Percentiles rank a stretch among this genome's conserved stretches.
Conservation (phyloP, 805 yeast species). For the Yarrowia yakushimensis region DNA sequence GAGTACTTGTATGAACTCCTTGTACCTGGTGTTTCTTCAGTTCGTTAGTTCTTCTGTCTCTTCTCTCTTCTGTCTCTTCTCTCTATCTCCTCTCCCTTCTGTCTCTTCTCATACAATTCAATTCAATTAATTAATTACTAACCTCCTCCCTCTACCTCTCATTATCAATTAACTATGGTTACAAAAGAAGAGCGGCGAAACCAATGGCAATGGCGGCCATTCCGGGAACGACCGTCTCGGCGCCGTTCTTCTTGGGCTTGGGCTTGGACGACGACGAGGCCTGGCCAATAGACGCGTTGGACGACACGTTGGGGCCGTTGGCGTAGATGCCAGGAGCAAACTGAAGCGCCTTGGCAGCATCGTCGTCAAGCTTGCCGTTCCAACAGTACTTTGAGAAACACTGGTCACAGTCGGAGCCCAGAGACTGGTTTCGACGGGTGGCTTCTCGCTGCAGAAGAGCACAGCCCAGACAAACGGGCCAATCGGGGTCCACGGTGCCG, state of each 20-base stretch:
- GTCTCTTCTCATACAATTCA: too few relatives aligned
- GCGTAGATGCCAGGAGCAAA: slow-evolving; percentile 5
- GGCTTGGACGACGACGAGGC: neutral
- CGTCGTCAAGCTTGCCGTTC: slow-evolving; percentile 46
- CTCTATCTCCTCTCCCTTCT: too few relatives aligned
- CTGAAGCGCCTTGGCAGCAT: neutral
- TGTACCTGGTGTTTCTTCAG: too few relatives aligned
- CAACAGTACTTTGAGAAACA: slow-evolving; percentile 78
- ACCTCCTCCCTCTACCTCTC: too few relatives aligned
- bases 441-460: slow-evolving; percentile 77
- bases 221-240: neutral
- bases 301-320: slow-evolving; percentile 11
- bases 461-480: slow-evolving; percentile 75
- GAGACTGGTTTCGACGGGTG: slow-evolving; percentile 52
- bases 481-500: slow-evolving; percentile 62
- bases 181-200: slow-evolving; percentile 2
- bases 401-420: slow-evolving; percentile 61
- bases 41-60: too few relatives aligned
- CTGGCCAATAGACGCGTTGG: slow-evolving; percentile 21
- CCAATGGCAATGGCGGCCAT: neutral
- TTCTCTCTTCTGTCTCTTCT: too few relatives aligned
- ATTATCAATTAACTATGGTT: too few relatives aligned
- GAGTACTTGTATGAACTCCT: too few relatives aligned
- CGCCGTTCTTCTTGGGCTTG: slow-evolving; percentile 23
- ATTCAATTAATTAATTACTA: too few relatives aligned